Evolutionary conservation across 495 filamentous ascomycete species (phyloP), one percentile per base, ranked within the genome.

Genomic region (Podospora conica): DNA sequence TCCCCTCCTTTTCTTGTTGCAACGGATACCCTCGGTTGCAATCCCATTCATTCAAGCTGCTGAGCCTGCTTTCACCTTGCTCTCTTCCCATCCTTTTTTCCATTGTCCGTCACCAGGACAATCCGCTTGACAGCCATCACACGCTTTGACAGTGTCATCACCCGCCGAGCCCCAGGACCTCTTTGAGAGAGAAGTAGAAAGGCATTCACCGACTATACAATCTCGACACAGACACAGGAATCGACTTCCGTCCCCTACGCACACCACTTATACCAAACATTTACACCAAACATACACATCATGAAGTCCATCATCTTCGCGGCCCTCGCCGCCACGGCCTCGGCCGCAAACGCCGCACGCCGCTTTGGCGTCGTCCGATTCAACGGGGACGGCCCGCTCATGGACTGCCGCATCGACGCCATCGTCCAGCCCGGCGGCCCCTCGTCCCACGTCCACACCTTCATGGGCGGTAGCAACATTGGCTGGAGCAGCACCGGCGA

Each of bases 401-500:
- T 83, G 53, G 77, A 80, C 55, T 86, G 85, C 69, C 82, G 86
- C 61, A 81, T 83, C 31, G 90, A 92, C 65, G 88, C 90, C 55
- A 82, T 91, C 61, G 77, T 90, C 66, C 79, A 73, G 66, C 89
- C 89, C 24, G 87, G 87, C 23, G 66, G 53, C 1, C 71, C 83
- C 4, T 82, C 87, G 3, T 74, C 75, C 63, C 90, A 92, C 76
- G 83, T 88, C 31, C 90, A 92, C 72, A 83, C 82, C 60, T 83
- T 91, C 65, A 82, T 86, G 75, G 90, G 90, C 24, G 88, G 87
- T 64, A 90, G 84, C 76, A 88, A 84, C 63, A 92, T 93, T 70
- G 81, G 84, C 64, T 79, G 89, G 70, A 81, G 74, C 55, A 87
- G 87, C 79, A 80, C 80, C 55, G 90, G 86, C 63, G 76, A 84